These are phyloP conservation scores for Apophysomyces sp. DNA, from an alignment of 371 early-diverging fungal species.

Conservation along the genomic window DNA sequence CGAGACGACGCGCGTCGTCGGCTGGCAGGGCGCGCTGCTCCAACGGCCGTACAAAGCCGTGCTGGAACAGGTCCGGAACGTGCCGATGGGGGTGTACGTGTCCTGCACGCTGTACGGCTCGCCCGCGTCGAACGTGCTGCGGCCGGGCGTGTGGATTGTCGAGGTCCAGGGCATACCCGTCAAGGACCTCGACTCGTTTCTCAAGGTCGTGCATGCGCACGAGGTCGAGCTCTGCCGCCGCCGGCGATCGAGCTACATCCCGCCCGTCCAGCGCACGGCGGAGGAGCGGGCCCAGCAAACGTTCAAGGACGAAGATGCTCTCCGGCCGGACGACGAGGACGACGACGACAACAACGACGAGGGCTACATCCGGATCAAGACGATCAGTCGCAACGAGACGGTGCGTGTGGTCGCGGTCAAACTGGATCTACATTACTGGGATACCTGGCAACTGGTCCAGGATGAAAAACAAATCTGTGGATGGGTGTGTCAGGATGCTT, in stretches of 20 bases:
- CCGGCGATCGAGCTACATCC: constrained; percentile 28
- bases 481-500: constrained; percentile 53
- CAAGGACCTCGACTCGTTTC: constrained; percentile 46
- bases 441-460: constrained; percentile 60
- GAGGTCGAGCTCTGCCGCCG: constrained; percentile 16
- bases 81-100: constrained; percentile 78
- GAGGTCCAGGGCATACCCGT: constrained; percentile 56
- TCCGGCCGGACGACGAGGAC: constrained; percentile 23
- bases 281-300: constrained; percentile 14
- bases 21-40: constrained; percentile 87
- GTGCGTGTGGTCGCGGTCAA: constrained; percentile 68
- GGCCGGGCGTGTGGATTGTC: constrained; percentile 52
- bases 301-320: constrained; percentile 17
- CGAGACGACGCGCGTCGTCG: constrained; percentile 62
- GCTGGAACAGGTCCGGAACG: constrained; percentile 70
- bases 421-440: constrained; percentile 75
- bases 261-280: constrained; percentile 24
- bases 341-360: constrained; percentile 53
- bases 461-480: constrained; percentile 56
- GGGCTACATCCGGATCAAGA: constrained; percentile 70
- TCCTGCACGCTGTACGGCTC: constrained; percentile 70
- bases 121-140: constrained; percentile 58
- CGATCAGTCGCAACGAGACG: constrained; percentile 56
- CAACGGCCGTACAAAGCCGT: constrained; percentile 84
- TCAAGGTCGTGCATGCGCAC: constrained; percentile 48